These are phyloP conservation scores for Xerocomellus dryophilus DNA, from an alignment of 768 basidiomycete species.

Conservation along the genomic window DNA sequence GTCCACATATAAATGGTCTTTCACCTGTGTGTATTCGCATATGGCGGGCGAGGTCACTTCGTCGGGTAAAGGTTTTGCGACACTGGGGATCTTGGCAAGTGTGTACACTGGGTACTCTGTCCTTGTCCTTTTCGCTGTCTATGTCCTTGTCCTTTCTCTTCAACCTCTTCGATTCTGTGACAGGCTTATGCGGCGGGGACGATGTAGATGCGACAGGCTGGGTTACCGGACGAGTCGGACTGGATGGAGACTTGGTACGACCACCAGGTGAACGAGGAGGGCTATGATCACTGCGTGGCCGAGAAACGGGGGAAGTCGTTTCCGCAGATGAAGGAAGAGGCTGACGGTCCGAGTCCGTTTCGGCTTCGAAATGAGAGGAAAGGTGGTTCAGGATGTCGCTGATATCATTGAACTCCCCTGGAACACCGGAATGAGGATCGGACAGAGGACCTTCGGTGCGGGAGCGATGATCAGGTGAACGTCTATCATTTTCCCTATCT, in stretches of 20 bases:
- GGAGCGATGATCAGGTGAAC: constrained; percentile 24
- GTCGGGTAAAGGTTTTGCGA: constrained; percentile 75
- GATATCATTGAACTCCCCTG: constrained; percentile 66
- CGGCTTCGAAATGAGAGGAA: constrained; percentile 64
- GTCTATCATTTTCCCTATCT: constrained; percentile 42
- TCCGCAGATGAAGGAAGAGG: constrained; percentile 38
- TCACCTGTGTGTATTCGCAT: constrained; percentile 91
- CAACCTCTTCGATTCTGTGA: constrained; percentile 23
- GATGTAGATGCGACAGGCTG: constrained; percentile 57
- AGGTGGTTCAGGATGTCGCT: constrained; percentile 76
- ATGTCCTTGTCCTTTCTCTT: constrained; percentile 32
- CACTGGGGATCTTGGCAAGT: constrained; percentile 72
- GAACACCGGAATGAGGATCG: constrained; percentile 46
- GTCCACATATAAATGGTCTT: constrained; percentile 73
- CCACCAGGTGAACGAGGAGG: constrained; percentile 20
- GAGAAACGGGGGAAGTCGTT: constrained; percentile 31
- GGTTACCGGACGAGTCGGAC: constrained; percentile 28
- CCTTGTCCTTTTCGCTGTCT: constrained; percentile 39
- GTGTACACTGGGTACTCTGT: constrained; percentile 49
- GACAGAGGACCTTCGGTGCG: constrained; percentile 35
- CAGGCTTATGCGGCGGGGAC: constrained; percentile 26
- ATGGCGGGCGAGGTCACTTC: constrained; percentile 81
- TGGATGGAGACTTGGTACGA: constrained; percentile 37
- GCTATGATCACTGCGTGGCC: constrained; percentile 22
- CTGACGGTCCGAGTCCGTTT: constrained; percentile 42